Evolutionary conservation across 192 early-diverging fungal genomes (phyloP).

Genomic region (Backusella liffmaniae): DNA sequence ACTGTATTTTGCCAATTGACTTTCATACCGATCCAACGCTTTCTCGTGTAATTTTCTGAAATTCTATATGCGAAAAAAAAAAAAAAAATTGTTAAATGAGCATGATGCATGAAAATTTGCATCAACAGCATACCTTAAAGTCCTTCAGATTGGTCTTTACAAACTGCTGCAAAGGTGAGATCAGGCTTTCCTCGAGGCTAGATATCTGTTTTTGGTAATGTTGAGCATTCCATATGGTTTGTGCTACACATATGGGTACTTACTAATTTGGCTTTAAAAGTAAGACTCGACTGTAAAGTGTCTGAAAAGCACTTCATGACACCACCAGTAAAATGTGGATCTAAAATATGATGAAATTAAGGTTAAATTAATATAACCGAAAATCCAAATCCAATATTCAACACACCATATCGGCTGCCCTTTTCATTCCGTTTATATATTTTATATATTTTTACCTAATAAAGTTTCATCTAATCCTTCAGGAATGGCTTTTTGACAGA

Average conservation of each 20-base stretch:
- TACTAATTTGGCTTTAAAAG: conserved; percentile 53
- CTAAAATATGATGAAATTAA: conserved; percentile 14
- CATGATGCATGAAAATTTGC: neutral
- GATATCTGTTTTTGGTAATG: conserved; percentile 38
- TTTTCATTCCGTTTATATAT: neutral
- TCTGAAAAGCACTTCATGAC: conserved; percentile 47
- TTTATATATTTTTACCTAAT: conserved; percentile 29
- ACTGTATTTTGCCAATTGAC: conserved; percentile 57
- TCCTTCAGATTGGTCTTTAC: conserved; percentile 67
- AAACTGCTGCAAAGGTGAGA: conserved; percentile 62
- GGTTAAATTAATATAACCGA: conserved; percentile 11
- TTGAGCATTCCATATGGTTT: neutral
- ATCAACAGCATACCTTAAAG: conserved; percentile 49
- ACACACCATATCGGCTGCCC: neutral
- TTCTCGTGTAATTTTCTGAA: conserved; percentile 47
- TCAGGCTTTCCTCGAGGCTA: conserved; percentile 58
- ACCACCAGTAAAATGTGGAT: conserved; percentile 46
- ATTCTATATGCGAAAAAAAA: conserved; percentile 22
- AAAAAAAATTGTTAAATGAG: neutral
- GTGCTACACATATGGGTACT: neutral
- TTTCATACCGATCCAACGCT: conserved; percentile 60
- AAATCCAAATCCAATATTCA: neutral
- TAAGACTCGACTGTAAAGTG: conserved; percentile 49
- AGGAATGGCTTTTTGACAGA: conserved; percentile 35
- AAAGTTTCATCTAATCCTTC: conserved; percentile 31